These are phyloP conservation scores for Lactarius pseudohatsudake DNA, from an alignment of 768 basidiomycete genomes.

Conservation along the genomic window DNA sequence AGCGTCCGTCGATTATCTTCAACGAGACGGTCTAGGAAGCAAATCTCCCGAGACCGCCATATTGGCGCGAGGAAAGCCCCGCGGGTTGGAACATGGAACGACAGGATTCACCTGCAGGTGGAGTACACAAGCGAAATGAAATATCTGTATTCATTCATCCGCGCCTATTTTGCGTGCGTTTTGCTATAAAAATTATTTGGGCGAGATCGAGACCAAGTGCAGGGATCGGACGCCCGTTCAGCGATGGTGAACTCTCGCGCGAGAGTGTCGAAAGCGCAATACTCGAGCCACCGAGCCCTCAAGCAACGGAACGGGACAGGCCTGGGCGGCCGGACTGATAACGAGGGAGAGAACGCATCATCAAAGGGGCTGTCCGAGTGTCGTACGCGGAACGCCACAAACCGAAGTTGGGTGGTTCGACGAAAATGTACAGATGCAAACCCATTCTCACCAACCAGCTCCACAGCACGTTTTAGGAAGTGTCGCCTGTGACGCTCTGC, in stretches of 20 bases:
- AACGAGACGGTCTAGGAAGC: constrained; percentile 20
- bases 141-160: neutral
- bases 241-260: constrained; percentile 9
- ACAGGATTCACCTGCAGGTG: constrained; percentile 20
- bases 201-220: constrained; percentile 10
- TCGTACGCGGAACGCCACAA: constrained; percentile 22
- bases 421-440: constrained; percentile 24
- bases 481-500: constrained; percentile 13
- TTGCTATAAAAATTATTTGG: constrained; percentile 18
- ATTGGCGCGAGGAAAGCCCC: constrained; percentile 19
- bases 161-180: constrained; percentile 18
- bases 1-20: constrained; percentile 21
- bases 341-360: constrained; percentile 15
- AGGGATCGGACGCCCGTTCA: constrained; percentile 21
- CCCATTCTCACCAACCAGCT: constrained; percentile 12
- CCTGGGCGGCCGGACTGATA: neutral
- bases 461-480: constrained; percentile 23
- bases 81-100: constrained; percentile 13
- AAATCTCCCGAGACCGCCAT: constrained; percentile 25
- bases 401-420: constrained; percentile 15
- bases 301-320: constrained; percentile 7
- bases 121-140: constrained; percentile 24
- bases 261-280: neutral
- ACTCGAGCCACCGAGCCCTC: constrained; percentile 8
- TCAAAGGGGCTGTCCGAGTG: constrained; percentile 9